These are phyloP conservation scores for Cordyceps farinosa DNA, from an alignment of 2,329 filamentous ascomycete species.

Conservation along the genomic window DNA sequence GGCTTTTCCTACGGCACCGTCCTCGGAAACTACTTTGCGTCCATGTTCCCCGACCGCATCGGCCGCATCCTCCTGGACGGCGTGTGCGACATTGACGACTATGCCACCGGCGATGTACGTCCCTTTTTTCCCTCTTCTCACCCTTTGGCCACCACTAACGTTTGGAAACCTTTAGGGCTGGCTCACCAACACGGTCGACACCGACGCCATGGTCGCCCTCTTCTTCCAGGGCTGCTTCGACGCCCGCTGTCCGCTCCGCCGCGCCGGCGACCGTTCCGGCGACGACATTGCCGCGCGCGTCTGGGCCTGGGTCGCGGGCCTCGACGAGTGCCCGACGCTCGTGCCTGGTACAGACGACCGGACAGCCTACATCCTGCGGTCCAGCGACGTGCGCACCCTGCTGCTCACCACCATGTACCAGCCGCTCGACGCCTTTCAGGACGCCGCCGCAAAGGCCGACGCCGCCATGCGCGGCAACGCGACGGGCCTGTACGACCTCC, in stretches of 20 bases:
- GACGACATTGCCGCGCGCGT: constrained; percentile 33
- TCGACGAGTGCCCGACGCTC: constrained; percentile 29
- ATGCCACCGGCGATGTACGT: constrained; percentile 30
- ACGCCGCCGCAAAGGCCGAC: constrained; percentile 19
- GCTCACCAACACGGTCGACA: constrained; percentile 36
- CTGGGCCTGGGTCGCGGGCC: constrained; percentile 27
- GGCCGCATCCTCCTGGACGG: constrained; percentile 41
- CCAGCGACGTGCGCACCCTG: constrained; percentile 28
- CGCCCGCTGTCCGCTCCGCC: constrained; percentile 32
- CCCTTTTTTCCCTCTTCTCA: neutral
- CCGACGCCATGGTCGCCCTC: constrained; percentile 31
- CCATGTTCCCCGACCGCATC: constrained; percentile 35
- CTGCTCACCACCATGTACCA: constrained; percentile 31
- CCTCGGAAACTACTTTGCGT: constrained; percentile 35
- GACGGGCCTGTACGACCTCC: neutral
- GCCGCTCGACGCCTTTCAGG: constrained; percentile 16
- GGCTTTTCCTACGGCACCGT: constrained; percentile 46
- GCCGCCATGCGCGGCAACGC: constrained; percentile 22
- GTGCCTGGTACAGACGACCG: constrained; percentile 19
- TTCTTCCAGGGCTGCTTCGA: constrained; percentile 37
- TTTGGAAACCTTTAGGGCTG: constrained; percentile 27
- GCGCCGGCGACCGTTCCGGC: constrained; percentile 25
- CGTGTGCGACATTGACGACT: constrained; percentile 37
- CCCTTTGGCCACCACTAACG: neutral
- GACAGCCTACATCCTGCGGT: constrained; percentile 28